A percentile compares a stretch with the other conserved stretches of the same genome.
phyloP scores from a whole-genome alignment of 805 yeast genomes.

The Ogataea neopini region DNA sequence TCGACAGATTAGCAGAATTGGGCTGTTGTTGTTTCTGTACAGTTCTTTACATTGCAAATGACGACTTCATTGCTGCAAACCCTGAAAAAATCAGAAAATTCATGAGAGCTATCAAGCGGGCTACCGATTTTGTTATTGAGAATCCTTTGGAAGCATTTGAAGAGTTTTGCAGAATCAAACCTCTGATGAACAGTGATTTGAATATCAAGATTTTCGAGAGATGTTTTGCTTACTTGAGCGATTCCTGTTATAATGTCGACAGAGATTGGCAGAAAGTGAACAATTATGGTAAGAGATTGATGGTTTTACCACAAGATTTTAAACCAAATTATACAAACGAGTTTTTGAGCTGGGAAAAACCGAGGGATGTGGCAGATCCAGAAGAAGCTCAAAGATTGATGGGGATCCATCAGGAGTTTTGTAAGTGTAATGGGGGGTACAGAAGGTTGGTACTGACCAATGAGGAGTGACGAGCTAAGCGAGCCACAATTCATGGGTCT shows the following conservation, averaged over 20 bases:
- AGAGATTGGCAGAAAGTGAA: slow-evolving; percentile 61
- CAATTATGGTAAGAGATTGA: slow-evolving; percentile 54
- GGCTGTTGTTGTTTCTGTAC: slow-evolving; percentile 64
- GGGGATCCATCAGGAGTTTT: slow-evolving; percentile 46
- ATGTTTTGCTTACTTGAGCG: slow-evolving; percentile 56
- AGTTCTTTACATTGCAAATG: slow-evolving; percentile 54
- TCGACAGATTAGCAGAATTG: slow-evolving; percentile 54
- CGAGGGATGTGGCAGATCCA: slow-evolving; percentile 48
- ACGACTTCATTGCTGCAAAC: slow-evolving; percentile 46
- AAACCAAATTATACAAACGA: slow-evolving; percentile 52
- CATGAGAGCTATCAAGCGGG: slow-evolving; percentile 49
- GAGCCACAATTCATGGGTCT: neutral
- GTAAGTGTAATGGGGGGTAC: slow-evolving; percentile 50
- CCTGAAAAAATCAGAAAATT: slow-evolving; percentile 47
- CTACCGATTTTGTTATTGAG: slow-evolving; percentile 48
- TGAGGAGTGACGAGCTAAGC: slow-evolving; percentile 12
- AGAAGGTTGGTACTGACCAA: slow-evolving; percentile 40
- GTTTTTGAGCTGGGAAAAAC: slow-evolving; percentile 51
- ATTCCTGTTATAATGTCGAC: slow-evolving; percentile 51
- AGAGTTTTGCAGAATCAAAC: slow-evolving; percentile 48
- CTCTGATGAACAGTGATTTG: slow-evolving; percentile 43
- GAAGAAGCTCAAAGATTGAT: slow-evolving; percentile 48
- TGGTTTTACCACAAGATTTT: slow-evolving; percentile 51
- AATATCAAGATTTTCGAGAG: slow-evolving; percentile 50
- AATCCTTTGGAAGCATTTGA: slow-evolving; percentile 48